phyloP scores from a whole-genome alignment of 192 early-diverging fungal genomes.

The Chytriomyces sp. region DNA sequence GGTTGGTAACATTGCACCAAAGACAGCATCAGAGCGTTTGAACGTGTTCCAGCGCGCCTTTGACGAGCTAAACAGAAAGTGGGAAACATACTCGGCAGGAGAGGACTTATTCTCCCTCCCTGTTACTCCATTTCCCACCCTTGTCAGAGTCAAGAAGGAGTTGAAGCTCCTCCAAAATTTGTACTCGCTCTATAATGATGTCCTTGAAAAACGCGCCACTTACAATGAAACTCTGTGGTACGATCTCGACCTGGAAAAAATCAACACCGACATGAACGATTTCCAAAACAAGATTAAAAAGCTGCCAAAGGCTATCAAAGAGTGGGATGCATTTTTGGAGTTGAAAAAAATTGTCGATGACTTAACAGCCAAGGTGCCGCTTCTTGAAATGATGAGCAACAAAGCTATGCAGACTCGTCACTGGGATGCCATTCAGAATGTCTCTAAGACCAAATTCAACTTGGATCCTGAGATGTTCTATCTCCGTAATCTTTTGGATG shows the following conservation, averaged over 20 bases:
- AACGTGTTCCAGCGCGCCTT: conserved; percentile 68
- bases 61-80: conserved; percentile 68
- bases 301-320: conserved; percentile 66
- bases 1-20: conserved; percentile 65
- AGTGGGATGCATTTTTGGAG: conserved; percentile 68
- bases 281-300: conserved; percentile 72
- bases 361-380: conserved; percentile 56
- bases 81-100: conserved; percentile 68
- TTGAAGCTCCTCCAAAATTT: conserved; percentile 65
- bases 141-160: conserved; percentile 65
- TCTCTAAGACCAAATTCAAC: conserved; percentile 61
- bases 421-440: conserved; percentile 57
- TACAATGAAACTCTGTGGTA: conserved; percentile 68
- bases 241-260: conserved; percentile 58
- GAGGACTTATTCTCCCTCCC: conserved; percentile 68
- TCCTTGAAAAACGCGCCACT: conserved; percentile 54
- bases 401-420: conserved; percentile 65
- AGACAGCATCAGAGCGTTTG: conserved; percentile 65
- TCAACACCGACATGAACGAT: conserved; percentile 63
- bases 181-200: conserved; percentile 68
- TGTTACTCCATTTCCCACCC: conserved; percentile 64
- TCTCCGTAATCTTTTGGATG: conserved; percentile 61
- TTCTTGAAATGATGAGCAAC: conserved; percentile 66
- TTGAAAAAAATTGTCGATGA: conserved; percentile 66
- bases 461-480: conserved; percentile 67